Conservation (phyloP, 2,329 filamentous ascomycete genomes). For the Penicillium sp. region DNA sequence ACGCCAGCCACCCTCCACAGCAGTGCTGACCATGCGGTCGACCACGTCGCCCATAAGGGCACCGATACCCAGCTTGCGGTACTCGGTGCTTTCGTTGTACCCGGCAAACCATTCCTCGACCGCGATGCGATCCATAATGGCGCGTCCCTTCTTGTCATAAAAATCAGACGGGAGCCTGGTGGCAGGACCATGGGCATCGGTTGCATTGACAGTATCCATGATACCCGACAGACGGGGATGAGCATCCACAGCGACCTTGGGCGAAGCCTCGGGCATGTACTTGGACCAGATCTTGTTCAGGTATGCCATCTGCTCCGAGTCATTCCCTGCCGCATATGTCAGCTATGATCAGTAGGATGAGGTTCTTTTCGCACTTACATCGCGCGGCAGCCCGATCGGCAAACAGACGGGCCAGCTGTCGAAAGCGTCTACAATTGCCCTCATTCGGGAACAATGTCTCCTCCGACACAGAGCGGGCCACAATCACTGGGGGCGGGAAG, state of each 20-base stretch:
- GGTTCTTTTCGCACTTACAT: constrained; percentile 45
- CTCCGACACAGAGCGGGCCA: constrained; percentile 63
- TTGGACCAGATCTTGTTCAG: constrained; percentile 73
- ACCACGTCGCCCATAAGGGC: constrained; percentile 80
- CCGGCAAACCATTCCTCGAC: constrained; percentile 93
- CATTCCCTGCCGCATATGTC: constrained; percentile 53
- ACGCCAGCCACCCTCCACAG: constrained; percentile 57
- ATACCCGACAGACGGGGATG: constrained; percentile 83
- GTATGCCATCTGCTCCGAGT: constrained; percentile 77
- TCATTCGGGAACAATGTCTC: constrained; percentile 83
- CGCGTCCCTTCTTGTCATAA: constrained; percentile 71
- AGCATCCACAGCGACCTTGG: constrained; percentile 75
- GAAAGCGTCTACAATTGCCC: constrained; percentile 69
- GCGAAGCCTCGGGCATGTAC: constrained; percentile 74
- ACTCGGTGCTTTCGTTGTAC: constrained; percentile 80
- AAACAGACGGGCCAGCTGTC: constrained; percentile 66
- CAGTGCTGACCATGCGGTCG: constrained; percentile 65
- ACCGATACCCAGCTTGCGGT: constrained; percentile 85
- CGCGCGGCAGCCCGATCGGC: constrained; percentile 67
- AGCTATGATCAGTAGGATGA: neutral
- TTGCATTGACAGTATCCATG: constrained; percentile 91
- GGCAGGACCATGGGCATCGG: constrained; percentile 74
- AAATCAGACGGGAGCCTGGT: constrained; percentile 82
- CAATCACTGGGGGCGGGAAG: constrained; percentile 63
- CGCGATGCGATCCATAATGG: constrained; percentile 68